Evolutionary conservation across 345 rosid genomes (phyloP), one percentile per base, ranked within the genome.

Genomic region (Gynandropsis gynandra): DNA sequence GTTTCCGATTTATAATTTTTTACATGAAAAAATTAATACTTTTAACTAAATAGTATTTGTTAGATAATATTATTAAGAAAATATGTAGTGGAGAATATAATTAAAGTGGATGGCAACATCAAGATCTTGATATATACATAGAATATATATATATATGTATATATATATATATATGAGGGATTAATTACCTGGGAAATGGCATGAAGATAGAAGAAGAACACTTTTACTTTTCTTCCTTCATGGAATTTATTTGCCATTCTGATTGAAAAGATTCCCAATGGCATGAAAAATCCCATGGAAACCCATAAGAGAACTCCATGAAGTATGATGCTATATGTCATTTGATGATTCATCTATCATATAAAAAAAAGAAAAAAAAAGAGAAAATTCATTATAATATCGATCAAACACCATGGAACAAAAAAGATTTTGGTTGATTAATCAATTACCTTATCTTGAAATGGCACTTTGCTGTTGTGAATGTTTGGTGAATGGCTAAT

Each of bases 221-320:
- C 63, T 72, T 68, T 69, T 47, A 69, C 61, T 41, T 76, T 76
- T 69, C 68, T 67, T 61, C 76, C 79, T 69, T 74, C 80, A 44
- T 65, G 72, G 48, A 51, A 51, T 69, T 61, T 70, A 58, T 71
- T 74, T 47, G 88, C 77, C 86, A 81, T 70, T 70, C 95, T 78
- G 60, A 83, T 71, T 16, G 73, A 54, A 18, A 89, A 77, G 43
- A 89, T 72, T 41, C 90, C 97, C 42, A 80, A 41, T 48, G 97
- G 97, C 80, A 76, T 78, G 54, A 89, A 68, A 57, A 89, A 68
- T 17, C 97, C 97, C 71, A 86, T 72, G 47, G 97, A 89, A 56
- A 60, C 79, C 97, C 97, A 89, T 14, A 83, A 75, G 59, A 86
- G 82, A 61, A 86, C 69, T 8, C 90, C 97, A 61, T 89, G 97